Evolutionary conservation across 2,329 filamentous ascomycete genomes (phyloP).

Genomic region (Trichoderma oligosporum): DNA sequence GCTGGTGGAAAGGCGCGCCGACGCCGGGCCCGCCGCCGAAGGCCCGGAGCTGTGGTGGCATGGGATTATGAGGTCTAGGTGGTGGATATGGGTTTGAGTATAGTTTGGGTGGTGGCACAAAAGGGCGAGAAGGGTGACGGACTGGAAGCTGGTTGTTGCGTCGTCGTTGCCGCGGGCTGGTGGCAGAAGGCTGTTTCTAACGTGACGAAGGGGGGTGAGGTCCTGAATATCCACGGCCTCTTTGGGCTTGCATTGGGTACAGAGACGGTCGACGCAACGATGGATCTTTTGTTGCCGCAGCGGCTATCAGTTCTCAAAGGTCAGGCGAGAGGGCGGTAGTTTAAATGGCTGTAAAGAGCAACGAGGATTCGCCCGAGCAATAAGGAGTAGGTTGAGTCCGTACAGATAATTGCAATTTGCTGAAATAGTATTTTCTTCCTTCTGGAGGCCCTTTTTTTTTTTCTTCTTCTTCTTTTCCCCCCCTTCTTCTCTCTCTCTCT

Average conservation of each 20-base stretch:
- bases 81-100: neutral
- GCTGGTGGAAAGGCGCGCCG: slow-evolving; percentile 41
- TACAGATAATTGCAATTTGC: neutral
- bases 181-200: slow-evolving; percentile 27
- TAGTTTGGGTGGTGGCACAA: neutral
- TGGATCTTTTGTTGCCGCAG: neutral
- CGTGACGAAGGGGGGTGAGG: slow-evolving; percentile 26
- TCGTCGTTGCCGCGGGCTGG: too few relatives aligned
- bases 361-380: neutral
- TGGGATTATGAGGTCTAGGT: slow-evolving; percentile 20
- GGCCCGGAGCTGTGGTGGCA: slow-evolving; percentile 40
- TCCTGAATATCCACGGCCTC: slow-evolving; percentile 20
- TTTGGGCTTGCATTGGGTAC: slow-evolving; percentile 23
- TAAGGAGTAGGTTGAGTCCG: neutral
- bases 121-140: neutral
- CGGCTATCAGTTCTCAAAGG: neutral
- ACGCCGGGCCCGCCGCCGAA: slow-evolving; percentile 38
- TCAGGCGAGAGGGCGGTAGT: neutral
- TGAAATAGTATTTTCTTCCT: neutral
- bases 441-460: neutral
- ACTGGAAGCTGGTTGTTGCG: neutral
- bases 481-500: neutral
- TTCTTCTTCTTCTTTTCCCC: neutral
- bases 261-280: slow-evolving; percentile 1
- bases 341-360: neutral